These are phyloP conservation scores for Stagonosporopsis tanaceti DNA, from an alignment of 2,329 filamentous ascomycete genomes.

Conservation along the genomic window DNA sequence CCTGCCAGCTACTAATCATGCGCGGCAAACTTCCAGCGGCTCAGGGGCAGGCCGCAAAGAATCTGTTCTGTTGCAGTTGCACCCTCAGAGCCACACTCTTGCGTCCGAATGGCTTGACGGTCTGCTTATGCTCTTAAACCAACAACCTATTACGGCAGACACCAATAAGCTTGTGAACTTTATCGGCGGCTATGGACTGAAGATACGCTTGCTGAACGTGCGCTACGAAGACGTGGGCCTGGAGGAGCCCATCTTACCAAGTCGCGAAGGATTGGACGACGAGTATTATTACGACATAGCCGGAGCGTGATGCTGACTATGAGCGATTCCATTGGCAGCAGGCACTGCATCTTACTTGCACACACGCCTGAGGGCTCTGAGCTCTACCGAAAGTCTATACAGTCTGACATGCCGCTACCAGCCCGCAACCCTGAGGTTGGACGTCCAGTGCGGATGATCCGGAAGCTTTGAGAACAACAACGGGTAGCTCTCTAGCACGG, in stretches of 20 bases:
- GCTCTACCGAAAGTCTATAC: constrained; percentile 10
- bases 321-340: constrained; percentile 15
- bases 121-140: constrained; percentile 90
- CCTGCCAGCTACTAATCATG: constrained; percentile 45
- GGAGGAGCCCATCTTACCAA: constrained; percentile 80
- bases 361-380: constrained; percentile 5
- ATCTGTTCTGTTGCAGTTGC: constrained; percentile 79
- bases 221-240: constrained; percentile 77
- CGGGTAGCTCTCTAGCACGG: constrained; percentile 1
- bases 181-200: constrained; percentile 88
- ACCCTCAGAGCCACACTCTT: constrained; percentile 79
- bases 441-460: background rate
- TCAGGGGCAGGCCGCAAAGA: constrained; percentile 62
- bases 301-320: constrained; percentile 32
- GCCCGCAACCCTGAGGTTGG: constrained; percentile 1
- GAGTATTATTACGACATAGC: constrained; percentile 86
- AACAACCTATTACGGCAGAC: constrained; percentile 95
- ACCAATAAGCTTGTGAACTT: constrained; percentile 88
- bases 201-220: constrained; percentile 91
- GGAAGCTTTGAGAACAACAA: constrained; percentile 1
- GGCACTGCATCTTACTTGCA: constrained; percentile 1
- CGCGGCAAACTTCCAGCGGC: constrained; percentile 40
- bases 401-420: constrained; percentile 14
- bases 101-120: constrained; percentile 98
- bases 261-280: constrained; percentile 84